Evolutionary conservation across 306 rosid genomes (phyloP).

Genomic region (Medicago lupulina): DNA sequence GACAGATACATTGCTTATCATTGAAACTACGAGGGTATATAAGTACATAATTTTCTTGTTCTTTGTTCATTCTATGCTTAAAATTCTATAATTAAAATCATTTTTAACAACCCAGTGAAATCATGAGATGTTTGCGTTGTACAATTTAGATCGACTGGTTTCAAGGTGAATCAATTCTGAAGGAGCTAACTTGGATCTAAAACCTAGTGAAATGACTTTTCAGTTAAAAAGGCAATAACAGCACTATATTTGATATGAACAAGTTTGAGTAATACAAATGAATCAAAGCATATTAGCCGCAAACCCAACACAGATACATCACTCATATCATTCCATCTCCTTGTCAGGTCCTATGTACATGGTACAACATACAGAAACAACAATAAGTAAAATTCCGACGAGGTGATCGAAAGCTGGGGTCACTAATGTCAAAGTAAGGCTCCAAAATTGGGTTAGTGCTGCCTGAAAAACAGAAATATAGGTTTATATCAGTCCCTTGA

Average conservation of each 20-base stretch:
- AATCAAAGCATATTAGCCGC: conserved; percentile 18
- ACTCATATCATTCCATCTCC: conserved; percentile 55
- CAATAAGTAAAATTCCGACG: conserved; percentile 63
- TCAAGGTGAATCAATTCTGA: not conserved
- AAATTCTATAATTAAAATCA: too few relatives aligned
- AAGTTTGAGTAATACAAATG: conserved; percentile 36
- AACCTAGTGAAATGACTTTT: not conserved
- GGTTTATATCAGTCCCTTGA: conserved; percentile 12
- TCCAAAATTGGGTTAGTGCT: conserved; percentile 67
- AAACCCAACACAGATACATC: conserved; percentile 14
- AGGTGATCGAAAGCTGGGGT: conserved; percentile 63
- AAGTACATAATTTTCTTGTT: too few relatives aligned
- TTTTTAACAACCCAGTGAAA: too few relatives aligned
- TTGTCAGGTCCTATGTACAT: conserved; percentile 80
- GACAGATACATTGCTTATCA: too few relatives aligned
- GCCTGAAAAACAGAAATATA: conserved; percentile 55
- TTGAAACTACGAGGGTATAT: too few relatives aligned
- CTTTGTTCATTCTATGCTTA: too few relatives aligned
- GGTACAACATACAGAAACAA: conserved; percentile 67
- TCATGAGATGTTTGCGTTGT: too few relatives aligned
- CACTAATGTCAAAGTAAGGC: conserved; percentile 50
- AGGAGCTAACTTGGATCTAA: not conserved
- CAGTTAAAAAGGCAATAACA: not conserved
- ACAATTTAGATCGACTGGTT: not conserved
- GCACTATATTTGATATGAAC: conserved; percentile 17